These are phyloP conservation scores for Penicillium chermesinum DNA, from an alignment of 495 filamentous ascomycete species.

Conservation along the genomic window DNA sequence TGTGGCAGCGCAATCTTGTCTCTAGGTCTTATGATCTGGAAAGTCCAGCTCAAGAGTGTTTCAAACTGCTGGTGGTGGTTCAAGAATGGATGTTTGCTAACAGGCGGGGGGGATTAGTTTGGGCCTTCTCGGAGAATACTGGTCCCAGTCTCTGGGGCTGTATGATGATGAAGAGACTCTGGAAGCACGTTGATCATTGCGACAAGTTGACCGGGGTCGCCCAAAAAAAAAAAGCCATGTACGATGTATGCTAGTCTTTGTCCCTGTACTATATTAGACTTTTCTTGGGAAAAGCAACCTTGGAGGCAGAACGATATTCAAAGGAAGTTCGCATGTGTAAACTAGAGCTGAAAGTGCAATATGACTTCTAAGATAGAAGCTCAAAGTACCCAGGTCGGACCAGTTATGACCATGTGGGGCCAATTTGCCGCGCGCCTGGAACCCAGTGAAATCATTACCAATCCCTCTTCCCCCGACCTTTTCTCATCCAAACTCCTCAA, in stretches of 20 bases:
- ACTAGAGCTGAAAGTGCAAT: too few relatives aligned
- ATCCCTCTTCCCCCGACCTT: neutral
- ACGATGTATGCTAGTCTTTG: too few relatives aligned
- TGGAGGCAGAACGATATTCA: too few relatives aligned
- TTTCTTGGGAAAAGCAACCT: too few relatives aligned
- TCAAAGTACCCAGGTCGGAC: neutral
- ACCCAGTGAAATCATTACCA: neutral
- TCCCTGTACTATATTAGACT: too few relatives aligned
- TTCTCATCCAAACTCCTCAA: neutral
- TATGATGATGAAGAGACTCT: conserved; percentile 16
- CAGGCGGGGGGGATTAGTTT: conserved; percentile 61
- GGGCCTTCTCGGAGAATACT: conserved; percentile 62
- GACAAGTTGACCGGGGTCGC: neutral
- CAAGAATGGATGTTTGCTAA: conserved; percentile 63
- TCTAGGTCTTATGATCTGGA: conserved; percentile 82
- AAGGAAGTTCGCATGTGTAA: too few relatives aligned
- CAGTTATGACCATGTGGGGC: conserved; percentile 1
- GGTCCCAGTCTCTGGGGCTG: conserved; percentile 30
- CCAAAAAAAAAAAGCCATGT: too few relatives aligned
- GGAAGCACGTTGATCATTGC: conserved; percentile 7
- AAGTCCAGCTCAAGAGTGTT: conserved; percentile 76
- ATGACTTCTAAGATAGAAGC: too few relatives aligned
- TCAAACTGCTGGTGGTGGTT: conserved; percentile 98
- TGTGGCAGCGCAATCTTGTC: conserved; percentile 77
- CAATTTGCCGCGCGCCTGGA: too few relatives aligned